These are phyloP conservation scores for Starmerella etchellsii DNA, from an alignment of 805 yeast species.

Conservation along the genomic window DNA sequence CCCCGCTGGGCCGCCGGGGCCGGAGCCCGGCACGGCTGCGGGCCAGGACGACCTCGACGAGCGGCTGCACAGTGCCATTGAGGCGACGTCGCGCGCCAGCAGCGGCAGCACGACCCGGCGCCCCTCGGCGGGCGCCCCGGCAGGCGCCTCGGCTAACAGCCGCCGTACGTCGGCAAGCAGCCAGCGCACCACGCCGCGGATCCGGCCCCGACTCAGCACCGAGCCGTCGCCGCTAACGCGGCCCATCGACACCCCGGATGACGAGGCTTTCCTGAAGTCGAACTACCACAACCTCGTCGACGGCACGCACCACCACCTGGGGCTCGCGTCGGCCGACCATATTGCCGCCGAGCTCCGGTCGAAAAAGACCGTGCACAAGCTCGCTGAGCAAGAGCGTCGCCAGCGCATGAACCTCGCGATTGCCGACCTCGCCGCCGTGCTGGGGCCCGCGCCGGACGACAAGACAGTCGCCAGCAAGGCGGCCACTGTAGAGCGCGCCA, in stretches of 20 bases:
- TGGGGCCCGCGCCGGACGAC: constrained; percentile 39
- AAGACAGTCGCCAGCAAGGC: constrained; percentile 48
- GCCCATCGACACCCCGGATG: not conserved
- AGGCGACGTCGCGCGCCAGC: constrained; percentile 10
- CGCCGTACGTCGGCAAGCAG: constrained; percentile 13
- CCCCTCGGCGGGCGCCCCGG: not conserved
- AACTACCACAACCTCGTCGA: constrained; percentile 34
- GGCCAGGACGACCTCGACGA: constrained; percentile 12
- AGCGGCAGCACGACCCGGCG: constrained; percentile 3
- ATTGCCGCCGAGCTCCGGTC: constrained; percentile 29
- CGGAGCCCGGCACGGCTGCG: not conserved
- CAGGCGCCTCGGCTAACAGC: constrained; percentile 1
- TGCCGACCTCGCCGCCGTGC: constrained; percentile 51
- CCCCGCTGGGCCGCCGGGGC: not conserved
- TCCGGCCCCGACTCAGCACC: constrained; percentile 13
- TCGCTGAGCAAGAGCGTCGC: constrained; percentile 93
- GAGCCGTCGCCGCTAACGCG: constrained; percentile 8
- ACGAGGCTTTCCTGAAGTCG: constrained; percentile 29
- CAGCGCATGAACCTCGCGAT: constrained; percentile 84
- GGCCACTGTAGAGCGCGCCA: constrained; percentile 85
- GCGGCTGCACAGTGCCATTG: constrained; percentile 15
- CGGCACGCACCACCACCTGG: constrained; percentile 32
- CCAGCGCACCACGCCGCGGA: constrained; percentile 15
- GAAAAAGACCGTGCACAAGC: constrained; percentile 66
- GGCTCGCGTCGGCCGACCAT: constrained; percentile 32